Evolutionary conservation across 805 yeast species (phyloP).

Genomic region (Wickerhamomyces strasburgensis): DNA sequence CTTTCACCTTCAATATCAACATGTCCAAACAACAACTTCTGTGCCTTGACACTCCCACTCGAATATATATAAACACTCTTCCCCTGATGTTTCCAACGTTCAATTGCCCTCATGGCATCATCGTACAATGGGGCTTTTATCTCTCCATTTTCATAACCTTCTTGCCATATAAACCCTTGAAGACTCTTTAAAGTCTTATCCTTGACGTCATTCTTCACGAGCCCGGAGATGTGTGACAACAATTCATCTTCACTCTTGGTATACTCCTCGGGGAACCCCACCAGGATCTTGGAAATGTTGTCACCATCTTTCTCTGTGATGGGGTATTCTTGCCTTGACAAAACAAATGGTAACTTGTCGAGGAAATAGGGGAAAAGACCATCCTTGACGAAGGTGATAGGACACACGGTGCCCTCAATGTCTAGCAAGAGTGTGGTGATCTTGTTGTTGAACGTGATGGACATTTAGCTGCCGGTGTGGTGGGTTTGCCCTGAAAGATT

Average conservation of each 20-base stretch:
- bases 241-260: constrained; percentile 29
- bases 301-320: constrained; percentile 20
- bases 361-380: constrained; percentile 73
- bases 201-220: constrained; percentile 68
- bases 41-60: constrained; percentile 87
- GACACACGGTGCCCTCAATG: constrained; percentile 92
- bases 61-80: constrained; percentile 67
- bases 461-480: background rate
- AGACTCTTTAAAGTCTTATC: constrained; percentile 70
- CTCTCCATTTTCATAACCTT: constrained; percentile 74
- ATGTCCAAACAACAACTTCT: constrained; percentile 66
- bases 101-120: constrained; percentile 63
- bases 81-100: constrained; percentile 30
- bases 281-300: constrained; percentile 20
- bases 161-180: constrained; percentile 81
- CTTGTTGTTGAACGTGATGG: background rate
- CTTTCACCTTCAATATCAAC: constrained; percentile 40
- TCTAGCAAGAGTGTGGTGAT: constrained; percentile 48
- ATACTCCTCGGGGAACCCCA: constrained; percentile 19
- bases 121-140: constrained; percentile 69
- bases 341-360: constrained; percentile 37
- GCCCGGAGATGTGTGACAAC: constrained; percentile 42
- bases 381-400: constrained; percentile 83
- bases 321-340: constrained; percentile 27
- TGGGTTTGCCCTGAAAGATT: background rate